Evolutionary conservation across 208 protist genomes (phyloP), one percentile per base, ranked within the genome.

Genomic region (Angomonas deanei): DNA sequence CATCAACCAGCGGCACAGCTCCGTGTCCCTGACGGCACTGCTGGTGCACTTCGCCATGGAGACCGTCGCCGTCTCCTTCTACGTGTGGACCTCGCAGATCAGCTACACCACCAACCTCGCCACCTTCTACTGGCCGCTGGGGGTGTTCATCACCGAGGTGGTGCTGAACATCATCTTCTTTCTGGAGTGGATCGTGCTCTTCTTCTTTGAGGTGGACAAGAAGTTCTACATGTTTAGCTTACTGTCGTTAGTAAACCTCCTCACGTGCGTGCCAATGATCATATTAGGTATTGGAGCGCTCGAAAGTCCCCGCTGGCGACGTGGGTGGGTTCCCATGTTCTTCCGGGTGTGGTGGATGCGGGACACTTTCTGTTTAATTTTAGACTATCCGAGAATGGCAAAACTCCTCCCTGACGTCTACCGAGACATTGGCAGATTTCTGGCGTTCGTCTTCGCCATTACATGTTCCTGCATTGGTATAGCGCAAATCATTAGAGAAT

Each of bases 261-360:
- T 92, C 54, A 92, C 86, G 32, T 82, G 82, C 49, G 60, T 89
- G 23, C 86, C 86, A n/a, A 92, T 92, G 86, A 84, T 85, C 56
- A 66, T 88, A 17, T 47, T 88, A 46, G 82, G 82, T 34, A 78
- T 86, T 49, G 82, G 82, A 13, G 74, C 82, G 1, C 50, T 89
- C 13, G 57, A 67, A 10, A 56, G 81, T 57, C 17, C 48, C 8
- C 34, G n/a, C 5, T 92, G 81, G 78, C 61, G 64, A 23, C 72
- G 68, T 47, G 65, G 65, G 26, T 92, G 86, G 82, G 80, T 92
- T 49, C 86, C 86, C 3, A 89, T 92, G 82, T 92, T 80, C 73
- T 67, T 92, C 2, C 86, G 86, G 11, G 83, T 92, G 49, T 92
- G 86, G 82, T 87, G 86, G 82, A 65, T 92, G 2, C 66, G 70